phyloP scores from a whole-genome alignment of 805 yeast species.

The Pichia kluyveri region DNA sequence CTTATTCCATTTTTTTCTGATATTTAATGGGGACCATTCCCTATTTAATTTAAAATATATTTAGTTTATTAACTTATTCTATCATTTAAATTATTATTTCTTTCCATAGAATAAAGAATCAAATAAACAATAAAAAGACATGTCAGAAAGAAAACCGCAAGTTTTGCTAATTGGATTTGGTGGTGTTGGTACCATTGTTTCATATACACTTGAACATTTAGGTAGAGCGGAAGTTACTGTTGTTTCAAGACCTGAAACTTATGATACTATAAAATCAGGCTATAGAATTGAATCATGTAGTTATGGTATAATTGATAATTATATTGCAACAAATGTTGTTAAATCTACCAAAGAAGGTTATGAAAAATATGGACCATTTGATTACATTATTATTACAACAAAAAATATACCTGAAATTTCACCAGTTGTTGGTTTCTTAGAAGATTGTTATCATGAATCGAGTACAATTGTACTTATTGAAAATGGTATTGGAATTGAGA shows the following conservation, averaged over 20 bases:
- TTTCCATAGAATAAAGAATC: not conserved
- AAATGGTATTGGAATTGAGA: slow-evolving; percentile 32
- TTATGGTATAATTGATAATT: slow-evolving; percentile 46
- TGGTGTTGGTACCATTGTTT: slow-evolving; percentile 73
- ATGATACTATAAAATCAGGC: not conserved
- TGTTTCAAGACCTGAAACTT: slow-evolving; percentile 46
- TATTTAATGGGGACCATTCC: too few species aligned
- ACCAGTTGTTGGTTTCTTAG: slow-evolving; percentile 30
- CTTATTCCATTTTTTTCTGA: not conserved
- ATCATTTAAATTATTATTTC: too few species aligned
- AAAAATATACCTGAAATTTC: slow-evolving; percentile 61
- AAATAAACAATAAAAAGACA: not conserved
- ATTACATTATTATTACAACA: slow-evolving; percentile 29
- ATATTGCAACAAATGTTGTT: slow-evolving; percentile 40
- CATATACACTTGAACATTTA: slow-evolving; percentile 44
- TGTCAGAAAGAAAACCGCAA: not conserved
- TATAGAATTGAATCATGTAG: slow-evolving; percentile 39
- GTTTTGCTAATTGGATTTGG: slow-evolving; percentile 58
- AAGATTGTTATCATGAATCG: slow-evolving; percentile 24
- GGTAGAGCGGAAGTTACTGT: slow-evolving; percentile 40
- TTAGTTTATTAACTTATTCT: too few species aligned
- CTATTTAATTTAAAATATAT: too few species aligned
- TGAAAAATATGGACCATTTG: slow-evolving; percentile 35
- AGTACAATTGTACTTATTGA: slow-evolving; percentile 30
- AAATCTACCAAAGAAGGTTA: slow-evolving; percentile 28